Evolutionary conservation across 768 basidiomycete genomes (phyloP).

Genomic region (Suillus weaverae): DNA sequence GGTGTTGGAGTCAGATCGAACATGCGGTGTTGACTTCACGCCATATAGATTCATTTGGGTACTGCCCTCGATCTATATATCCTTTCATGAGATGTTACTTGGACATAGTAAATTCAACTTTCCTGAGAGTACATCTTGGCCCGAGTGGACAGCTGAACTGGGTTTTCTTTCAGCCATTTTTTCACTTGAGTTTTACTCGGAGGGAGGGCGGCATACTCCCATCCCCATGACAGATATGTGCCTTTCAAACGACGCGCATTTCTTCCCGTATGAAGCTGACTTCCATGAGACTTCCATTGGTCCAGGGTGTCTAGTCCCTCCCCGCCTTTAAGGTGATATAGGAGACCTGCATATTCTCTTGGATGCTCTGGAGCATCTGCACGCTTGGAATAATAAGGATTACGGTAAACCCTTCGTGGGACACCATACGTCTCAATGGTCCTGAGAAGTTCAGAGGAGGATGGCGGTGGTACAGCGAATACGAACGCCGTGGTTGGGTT

Average conservation of each 20-base stretch:
- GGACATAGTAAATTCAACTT: constrained; percentile 8
- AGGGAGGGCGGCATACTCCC: constrained; percentile 79
- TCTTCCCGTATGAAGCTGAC: constrained; percentile 6
- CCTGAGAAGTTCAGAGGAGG: constrained; percentile 43
- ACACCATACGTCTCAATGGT: constrained; percentile 49
- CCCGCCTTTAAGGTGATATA: constrained; percentile 70
- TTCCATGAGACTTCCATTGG: constrained; percentile 48
- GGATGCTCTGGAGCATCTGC: constrained; percentile 67
- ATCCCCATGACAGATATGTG: constrained; percentile 50
- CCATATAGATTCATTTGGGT: constrained; percentile 77
- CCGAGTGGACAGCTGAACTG: constrained; percentile 17
- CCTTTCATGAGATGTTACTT: background rate
- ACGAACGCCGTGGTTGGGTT: constrained; percentile 30
- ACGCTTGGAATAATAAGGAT: constrained; percentile 78
- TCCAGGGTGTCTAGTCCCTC: constrained; percentile 56
- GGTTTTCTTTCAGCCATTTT: constrained; percentile 48
- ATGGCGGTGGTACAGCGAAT: constrained; percentile 54
- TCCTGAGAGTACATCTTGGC: constrained; percentile 53
- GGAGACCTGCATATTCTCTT: constrained; percentile 76
- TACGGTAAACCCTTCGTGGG: constrained; percentile 63
- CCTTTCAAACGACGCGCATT: constrained; percentile 15
- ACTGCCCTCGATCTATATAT: constrained; percentile 60
- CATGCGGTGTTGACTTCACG: constrained; percentile 55
- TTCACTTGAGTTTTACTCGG: constrained; percentile 58
- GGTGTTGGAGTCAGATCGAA: constrained; percentile 36